Percentiles rank a stretch among this genome's conserved stretches.
phyloP scores from a whole-genome alignment of 2,329 filamentous ascomycete genomes.

The Aspergillus clavatus region DNA sequence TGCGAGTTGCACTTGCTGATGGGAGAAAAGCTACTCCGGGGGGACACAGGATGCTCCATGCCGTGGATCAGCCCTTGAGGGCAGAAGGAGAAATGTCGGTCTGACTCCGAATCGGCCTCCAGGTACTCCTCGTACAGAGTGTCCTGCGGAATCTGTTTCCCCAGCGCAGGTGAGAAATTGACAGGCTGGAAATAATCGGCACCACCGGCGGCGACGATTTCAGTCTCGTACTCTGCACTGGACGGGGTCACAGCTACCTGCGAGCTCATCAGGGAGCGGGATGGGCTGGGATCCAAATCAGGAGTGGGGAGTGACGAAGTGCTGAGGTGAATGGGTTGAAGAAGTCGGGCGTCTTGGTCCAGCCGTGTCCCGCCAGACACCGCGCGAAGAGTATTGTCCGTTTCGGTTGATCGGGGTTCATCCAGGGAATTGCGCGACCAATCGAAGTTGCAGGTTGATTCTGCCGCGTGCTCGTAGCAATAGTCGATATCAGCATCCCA shows the following conservation, averaged over 20 bases:
- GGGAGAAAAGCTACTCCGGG: slow-evolving; percentile 47
- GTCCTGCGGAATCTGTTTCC: slow-evolving; percentile 32
- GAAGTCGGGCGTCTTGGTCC: slow-evolving; percentile 10
- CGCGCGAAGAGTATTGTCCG: slow-evolving; percentile 12
- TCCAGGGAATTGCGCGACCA: slow-evolving; percentile 45
- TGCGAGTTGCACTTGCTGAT: slow-evolving; percentile 55
- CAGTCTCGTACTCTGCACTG: slow-evolving; percentile 24
- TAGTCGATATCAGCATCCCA: slow-evolving; percentile 63
- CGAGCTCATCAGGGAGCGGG: slow-evolving; percentile 24
- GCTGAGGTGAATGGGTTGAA: slow-evolving; percentile 21
- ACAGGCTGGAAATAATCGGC: slow-evolving; percentile 32
- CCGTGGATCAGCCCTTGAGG: slow-evolving; percentile 40
- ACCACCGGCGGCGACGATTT: slow-evolving; percentile 19
- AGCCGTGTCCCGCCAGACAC: slow-evolving; percentile 9
- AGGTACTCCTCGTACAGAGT: slow-evolving; percentile 39
- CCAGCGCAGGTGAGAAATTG: slow-evolving; percentile 25
- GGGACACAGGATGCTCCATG: slow-evolving; percentile 35
- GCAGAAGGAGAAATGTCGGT: slow-evolving; percentile 45
- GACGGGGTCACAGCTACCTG: slow-evolving; percentile 30
- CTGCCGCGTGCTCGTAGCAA: slow-evolving; percentile 57
- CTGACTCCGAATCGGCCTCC: slow-evolving; percentile 42
- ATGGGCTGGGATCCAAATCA: slow-evolving; percentile 30
- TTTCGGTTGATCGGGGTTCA: slow-evolving; percentile 18
- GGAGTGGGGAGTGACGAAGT: slow-evolving; percentile 26
- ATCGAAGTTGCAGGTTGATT: slow-evolving; percentile 58